Evolutionary conservation across 2,329 filamentous ascomycete species (phyloP), one percentile per base, ranked within the genome.

Genomic region (Aplosporella prunicola): DNA sequence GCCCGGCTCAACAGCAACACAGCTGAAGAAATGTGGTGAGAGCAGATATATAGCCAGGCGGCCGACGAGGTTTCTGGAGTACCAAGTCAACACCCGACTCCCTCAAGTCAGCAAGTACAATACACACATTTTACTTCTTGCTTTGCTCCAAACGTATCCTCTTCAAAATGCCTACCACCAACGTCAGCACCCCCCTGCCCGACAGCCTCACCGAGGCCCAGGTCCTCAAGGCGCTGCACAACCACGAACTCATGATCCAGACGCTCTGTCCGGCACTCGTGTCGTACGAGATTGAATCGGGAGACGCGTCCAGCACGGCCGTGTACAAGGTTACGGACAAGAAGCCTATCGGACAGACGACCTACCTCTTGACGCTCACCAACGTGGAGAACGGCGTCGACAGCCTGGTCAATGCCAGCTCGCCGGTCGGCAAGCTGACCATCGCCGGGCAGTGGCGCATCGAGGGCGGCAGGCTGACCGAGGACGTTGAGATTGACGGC

Each of bases 401-500:
- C 43, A 53, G 50, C 6, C 51, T 62, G 29, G 58, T 62, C 41
- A 57, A 60, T 39, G 58, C 58, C 3, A 61, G 58, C 34, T 57
- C 60, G 4, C 58, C 57, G 1, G 52, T 60, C 17, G 60, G 60
- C 37, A 47, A 51, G 14, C 52, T 63, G 26, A 58, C 52, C 33
- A 62, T 63, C 35, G 48, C 52, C 5, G 56, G 56, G 13, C 55
- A 58, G 42, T 62, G 60, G 58, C 49, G 60, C 16, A 52, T 61
- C 2, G 38, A n/a, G 4, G 47, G 47, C 17, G 56, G 53, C 17
- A 37, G 47, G 40, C 40, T 62, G 23, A 47, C 43, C 16, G 60
- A 63, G 46, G 56, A 61, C 16, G 55, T 62, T 2, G 54, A 60
- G n/a, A 60, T 63, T 33, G 60, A 63, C 24, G 58, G 55, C 4